Evolutionary conservation across 257 asterid genomes (phyloP).

Genomic region (Linderniella brevidens): DNA sequence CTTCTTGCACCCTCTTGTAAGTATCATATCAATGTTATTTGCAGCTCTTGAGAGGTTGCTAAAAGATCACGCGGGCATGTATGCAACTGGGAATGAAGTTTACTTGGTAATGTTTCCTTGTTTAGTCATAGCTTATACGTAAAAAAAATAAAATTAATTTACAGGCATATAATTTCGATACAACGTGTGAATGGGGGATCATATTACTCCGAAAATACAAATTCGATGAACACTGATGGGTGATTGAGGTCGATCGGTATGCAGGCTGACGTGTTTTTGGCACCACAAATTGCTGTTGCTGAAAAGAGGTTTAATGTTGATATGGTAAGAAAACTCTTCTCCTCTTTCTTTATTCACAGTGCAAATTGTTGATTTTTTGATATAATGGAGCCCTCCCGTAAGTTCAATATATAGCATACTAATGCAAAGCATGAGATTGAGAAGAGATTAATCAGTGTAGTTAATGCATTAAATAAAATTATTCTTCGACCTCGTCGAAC

Average conservation of each 20-base stretch:
- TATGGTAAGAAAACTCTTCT: conserved; percentile 26
- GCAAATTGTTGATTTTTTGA: neutral
- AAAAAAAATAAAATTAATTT: neutral
- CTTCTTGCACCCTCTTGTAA: neutral
- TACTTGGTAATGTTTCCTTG: conserved; percentile 26
- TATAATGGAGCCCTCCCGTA: no score
- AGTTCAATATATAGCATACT: no score
- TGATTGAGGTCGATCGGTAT: conserved; percentile 7
- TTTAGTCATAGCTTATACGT: no score
- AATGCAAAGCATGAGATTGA: no score
- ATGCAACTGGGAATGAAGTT: conserved; percentile 43
- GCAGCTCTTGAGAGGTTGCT: conserved; percentile 68
- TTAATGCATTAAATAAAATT: no score
- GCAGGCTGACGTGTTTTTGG: conserved; percentile 87
- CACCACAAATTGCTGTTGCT: conserved; percentile 56
- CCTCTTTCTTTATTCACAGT: neutral
- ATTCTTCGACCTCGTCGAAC: neutral
- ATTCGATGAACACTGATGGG: neutral
- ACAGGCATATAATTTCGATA: neutral
- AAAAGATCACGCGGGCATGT: conserved; percentile 19
- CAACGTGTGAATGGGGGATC: no score
- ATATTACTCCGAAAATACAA: conserved; percentile 1
- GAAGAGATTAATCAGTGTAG: no score
- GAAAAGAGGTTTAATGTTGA: conserved; percentile 36
- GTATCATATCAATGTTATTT: neutral